These are phyloP conservation scores for Schwanniomyces yamadae DNA, from an alignment of 805 yeast species.

Conservation along the genomic window DNA sequence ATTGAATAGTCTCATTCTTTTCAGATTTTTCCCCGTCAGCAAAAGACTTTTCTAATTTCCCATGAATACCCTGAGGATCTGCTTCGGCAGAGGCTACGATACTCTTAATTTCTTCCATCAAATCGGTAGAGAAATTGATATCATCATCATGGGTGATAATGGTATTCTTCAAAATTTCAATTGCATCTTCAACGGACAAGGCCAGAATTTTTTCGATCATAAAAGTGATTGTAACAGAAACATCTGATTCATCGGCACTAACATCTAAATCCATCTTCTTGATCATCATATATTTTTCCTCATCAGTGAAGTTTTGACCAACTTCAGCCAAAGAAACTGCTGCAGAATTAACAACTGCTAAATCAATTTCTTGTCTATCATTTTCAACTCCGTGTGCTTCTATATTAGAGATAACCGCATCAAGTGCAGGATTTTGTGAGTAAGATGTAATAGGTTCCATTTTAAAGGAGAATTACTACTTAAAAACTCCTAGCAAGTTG, in stretches of 20 bases:
- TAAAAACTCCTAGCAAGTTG: too few relatives aligned
- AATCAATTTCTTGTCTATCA: slow-evolving; percentile 7
- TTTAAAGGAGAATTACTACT: neutral
- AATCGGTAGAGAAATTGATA: slow-evolving; percentile 28
- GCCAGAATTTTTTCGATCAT: slow-evolving; percentile 23
- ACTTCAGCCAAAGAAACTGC: slow-evolving; percentile 8
- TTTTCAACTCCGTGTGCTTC: neutral
- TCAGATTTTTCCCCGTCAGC: slow-evolving; percentile 1
- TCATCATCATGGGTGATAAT: slow-evolving; percentile 30
- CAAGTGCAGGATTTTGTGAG: slow-evolving; percentile 1
- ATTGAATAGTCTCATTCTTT: neutral
- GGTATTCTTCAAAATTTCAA: slow-evolving; percentile 27
- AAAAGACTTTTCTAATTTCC: neutral
- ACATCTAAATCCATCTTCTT: slow-evolving; percentile 6
- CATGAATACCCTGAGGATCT: neutral
- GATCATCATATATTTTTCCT: slow-evolving; percentile 6
- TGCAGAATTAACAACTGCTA: slow-evolving; percentile 6
- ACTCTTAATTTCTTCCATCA: slow-evolving; percentile 4
- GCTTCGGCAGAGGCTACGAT: neutral
- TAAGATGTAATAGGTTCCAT: slow-evolving; percentile 2
- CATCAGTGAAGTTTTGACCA: slow-evolving; percentile 4
- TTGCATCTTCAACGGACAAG: slow-evolving; percentile 19
- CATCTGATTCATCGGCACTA: slow-evolving; percentile 4
- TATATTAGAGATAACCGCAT: slow-evolving; percentile 1
- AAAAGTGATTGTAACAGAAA: slow-evolving; percentile 6